These are phyloP conservation scores for Ganoderma boninense DNA, from an alignment of 1,284 basidiomycete species.

Conservation along the genomic window DNA sequence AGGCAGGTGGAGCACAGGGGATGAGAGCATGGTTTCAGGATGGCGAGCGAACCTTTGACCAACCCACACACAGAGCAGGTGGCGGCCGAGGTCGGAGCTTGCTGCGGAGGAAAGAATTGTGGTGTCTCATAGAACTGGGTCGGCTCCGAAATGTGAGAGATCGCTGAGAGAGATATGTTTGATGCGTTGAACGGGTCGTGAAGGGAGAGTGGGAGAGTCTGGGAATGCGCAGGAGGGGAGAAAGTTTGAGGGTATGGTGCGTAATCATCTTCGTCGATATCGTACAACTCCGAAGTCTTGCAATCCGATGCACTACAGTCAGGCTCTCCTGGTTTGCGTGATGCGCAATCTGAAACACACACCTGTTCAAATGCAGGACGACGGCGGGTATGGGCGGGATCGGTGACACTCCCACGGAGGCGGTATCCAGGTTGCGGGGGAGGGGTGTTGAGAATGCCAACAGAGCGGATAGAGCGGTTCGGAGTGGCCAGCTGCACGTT, in stretches of 20 bases:
- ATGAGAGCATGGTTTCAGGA: slow-evolving; percentile 77
- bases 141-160: slow-evolving; percentile 39
- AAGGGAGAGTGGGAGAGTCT: slow-evolving; percentile 43
- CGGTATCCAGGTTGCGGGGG: slow-evolving; percentile 71
- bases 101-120: slow-evolving; percentile 23
- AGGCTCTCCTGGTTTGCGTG: background rate
- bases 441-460: slow-evolving; percentile 62
- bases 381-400: slow-evolving; percentile 72
- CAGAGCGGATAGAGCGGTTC: slow-evolving; percentile 36
- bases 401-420: slow-evolving; percentile 75
- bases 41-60: slow-evolving; percentile 58
- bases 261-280: slow-evolving; percentile 76
- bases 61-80: slow-evolving; percentile 62
- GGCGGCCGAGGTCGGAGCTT: slow-evolving; percentile 16
- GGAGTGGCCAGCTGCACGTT: slow-evolving; percentile 44
- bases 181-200: slow-evolving; percentile 46
- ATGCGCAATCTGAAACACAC: slow-evolving; percentile 10
- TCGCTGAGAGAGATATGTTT: slow-evolving; percentile 36
- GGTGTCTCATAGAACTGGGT: slow-evolving; percentile 38
- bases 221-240: slow-evolving; percentile 44
- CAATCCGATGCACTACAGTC: slow-evolving; percentile 29
- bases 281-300: slow-evolving; percentile 66
- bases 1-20: slow-evolving; percentile 80
- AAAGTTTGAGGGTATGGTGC: slow-evolving; percentile 57
- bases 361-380: slow-evolving; percentile 53